These are phyloP conservation scores for Camptophora hylomeconis DNA, from an alignment of 2,329 filamentous ascomycete genomes.

Conservation along the genomic window DNA sequence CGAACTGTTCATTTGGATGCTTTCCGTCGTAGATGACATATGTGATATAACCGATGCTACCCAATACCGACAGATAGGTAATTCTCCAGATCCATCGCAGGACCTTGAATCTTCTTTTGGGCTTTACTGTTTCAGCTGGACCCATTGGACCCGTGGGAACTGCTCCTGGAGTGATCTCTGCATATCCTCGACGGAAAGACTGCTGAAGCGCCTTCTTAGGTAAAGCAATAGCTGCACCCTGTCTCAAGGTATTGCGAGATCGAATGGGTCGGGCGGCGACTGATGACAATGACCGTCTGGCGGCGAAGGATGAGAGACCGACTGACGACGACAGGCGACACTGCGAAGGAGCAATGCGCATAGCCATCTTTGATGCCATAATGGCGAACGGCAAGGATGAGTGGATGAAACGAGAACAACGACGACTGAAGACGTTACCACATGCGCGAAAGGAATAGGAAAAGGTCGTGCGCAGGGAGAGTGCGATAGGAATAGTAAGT, in stretches of 20 bases:
- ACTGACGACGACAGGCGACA: neutral
- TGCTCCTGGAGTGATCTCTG: slow-evolving; percentile 32
- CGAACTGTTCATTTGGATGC: slow-evolving; percentile 65
- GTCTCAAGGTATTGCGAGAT: too few species aligned
- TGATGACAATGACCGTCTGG: slow-evolving; percentile 2
- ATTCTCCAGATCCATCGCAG: slow-evolving; percentile 75
- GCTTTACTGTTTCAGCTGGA: slow-evolving; percentile 22
- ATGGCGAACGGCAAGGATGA: neutral
- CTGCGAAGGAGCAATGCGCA: slow-evolving; percentile 2
- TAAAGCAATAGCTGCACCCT: too few species aligned
- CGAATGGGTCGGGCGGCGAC: too few species aligned
- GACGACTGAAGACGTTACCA: neutral
- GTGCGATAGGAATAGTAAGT: too few species aligned
- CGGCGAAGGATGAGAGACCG: neutral
- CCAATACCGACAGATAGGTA: slow-evolving; percentile 62
- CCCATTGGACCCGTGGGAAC: slow-evolving; percentile 27
- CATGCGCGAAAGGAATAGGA: too few species aligned
- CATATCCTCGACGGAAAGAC: slow-evolving; percentile 35
- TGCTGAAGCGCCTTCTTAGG: too few species aligned
- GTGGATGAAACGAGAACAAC: neutral
- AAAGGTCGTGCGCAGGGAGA: too few species aligned
- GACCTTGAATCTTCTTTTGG: slow-evolving; percentile 51
- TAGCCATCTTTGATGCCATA: slow-evolving; percentile 1
- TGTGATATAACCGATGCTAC: slow-evolving; percentile 54
- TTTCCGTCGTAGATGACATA: slow-evolving; percentile 76